These are phyloP conservation scores for Hemerocallis citrina DNA, from an alignment of 106 monocot genomes.

Conservation along the genomic window DNA sequence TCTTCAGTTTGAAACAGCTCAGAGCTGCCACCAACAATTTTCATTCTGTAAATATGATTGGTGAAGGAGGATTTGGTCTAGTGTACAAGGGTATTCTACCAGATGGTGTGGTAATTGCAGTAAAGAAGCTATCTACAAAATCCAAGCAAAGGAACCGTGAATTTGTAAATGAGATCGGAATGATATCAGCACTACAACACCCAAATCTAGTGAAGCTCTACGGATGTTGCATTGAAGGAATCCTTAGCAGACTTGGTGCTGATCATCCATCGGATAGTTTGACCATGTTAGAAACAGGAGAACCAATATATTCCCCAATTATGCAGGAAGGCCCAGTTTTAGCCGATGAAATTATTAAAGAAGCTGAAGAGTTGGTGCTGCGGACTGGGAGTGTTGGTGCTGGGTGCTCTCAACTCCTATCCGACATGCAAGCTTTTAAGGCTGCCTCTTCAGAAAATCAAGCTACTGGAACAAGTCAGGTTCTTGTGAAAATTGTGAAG, in stretches of 20 bases:
- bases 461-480: too few relatives aligned
- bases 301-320: slow-evolving; percentile 69
- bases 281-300: slow-evolving; percentile 86
- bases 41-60: slow-evolving; percentile 31
- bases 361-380: too few relatives aligned
- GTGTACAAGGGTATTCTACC: slow-evolving; percentile 32
- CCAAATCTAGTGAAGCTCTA: slow-evolving; percentile 33
- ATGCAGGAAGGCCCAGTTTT: too few relatives aligned
- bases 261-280: slow-evolving; percentile 52
- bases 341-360: too few relatives aligned
- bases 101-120: slow-evolving; percentile 21
- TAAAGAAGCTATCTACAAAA: slow-evolving; percentile 28
- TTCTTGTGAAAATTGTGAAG: too few relatives aligned
- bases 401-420: too few relatives aligned
- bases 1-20: slow-evolving; percentile 21
- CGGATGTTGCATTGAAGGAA: slow-evolving; percentile 40
- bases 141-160: slow-evolving; percentile 33
- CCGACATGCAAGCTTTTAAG: too few relatives aligned
- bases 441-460: too few relatives aligned
- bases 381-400: too few relatives aligned
- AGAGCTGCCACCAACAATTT: slow-evolving; percentile 33
- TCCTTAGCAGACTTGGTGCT: slow-evolving; percentile 76
- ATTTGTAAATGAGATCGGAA: slow-evolving; percentile 40
- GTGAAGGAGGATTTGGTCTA: slow-evolving; percentile 41
- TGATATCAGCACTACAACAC: slow-evolving; percentile 40